phyloP scores from a whole-genome alignment of 805 yeast species.

The Candida pini region DNA sequence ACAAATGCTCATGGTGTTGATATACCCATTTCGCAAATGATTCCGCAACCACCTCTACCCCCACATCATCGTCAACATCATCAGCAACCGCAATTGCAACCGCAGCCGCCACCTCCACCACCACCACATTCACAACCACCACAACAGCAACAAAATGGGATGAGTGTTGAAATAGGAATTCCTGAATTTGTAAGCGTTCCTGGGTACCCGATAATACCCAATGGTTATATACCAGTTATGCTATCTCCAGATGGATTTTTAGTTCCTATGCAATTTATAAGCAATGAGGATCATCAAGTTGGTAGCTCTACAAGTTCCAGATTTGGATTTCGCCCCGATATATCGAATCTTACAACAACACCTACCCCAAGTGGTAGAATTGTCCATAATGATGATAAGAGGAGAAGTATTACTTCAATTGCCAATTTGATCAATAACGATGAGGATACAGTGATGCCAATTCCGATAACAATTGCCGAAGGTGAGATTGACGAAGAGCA shows the following conservation, averaged over 20 bases:
- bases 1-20: not conserved
- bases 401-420: too few relatives aligned
- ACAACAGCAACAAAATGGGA: not conserved
- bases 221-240: slow-evolving; percentile 26
- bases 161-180: slow-evolving; percentile 1
- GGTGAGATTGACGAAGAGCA: too few relatives aligned
- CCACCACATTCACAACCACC: slow-evolving; percentile 2
- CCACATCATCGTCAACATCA: slow-evolving; percentile 12
- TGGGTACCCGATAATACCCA: slow-evolving; percentile 21
- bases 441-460: too few relatives aligned
- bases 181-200: slow-evolving; percentile 19
- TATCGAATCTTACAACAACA: too few relatives aligned
- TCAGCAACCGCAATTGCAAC: slow-evolving; percentile 12
- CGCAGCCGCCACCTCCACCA: slow-evolving; percentile 3
- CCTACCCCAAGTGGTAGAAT: too few relatives aligned
- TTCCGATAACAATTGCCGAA: too few relatives aligned
- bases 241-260: slow-evolving; percentile 27
- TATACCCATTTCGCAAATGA: not conserved
- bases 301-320: too few relatives aligned
- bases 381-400: too few relatives aligned
- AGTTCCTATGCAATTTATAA: slow-evolving; percentile 23
- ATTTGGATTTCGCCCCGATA: too few relatives aligned
- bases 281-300: slow-evolving; percentile 1
- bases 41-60: slow-evolving; percentile 1
- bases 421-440: too few relatives aligned